Percentiles rank a stretch among this genome's conserved stretches.
These are phyloP conservation scores for Chromera velia DNA, from an alignment of 73 alveolate genomes.

Conservation along the genomic window DNA sequence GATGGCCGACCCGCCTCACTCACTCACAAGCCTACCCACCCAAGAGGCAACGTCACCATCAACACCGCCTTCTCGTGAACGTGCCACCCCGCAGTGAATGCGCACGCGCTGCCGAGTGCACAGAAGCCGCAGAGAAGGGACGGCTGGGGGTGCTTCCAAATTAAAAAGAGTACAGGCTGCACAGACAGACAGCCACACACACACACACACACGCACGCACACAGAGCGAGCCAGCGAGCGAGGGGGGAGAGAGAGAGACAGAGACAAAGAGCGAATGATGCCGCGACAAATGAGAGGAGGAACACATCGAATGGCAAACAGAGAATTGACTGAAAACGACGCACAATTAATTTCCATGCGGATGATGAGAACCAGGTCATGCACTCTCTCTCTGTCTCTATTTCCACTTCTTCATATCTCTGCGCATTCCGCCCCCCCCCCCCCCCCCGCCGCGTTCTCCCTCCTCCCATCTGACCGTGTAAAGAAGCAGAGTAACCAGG, in stretches of 20 bases:
- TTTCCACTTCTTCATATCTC: no score
- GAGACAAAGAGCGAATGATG: neutral
- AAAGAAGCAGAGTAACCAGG: no score
- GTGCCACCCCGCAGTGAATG: slow-evolving; percentile 79
- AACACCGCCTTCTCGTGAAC: slow-evolving; percentile 73
- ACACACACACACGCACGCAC: neutral
- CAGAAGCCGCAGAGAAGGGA: neutral
- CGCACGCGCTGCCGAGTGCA: slow-evolving; percentile 26
- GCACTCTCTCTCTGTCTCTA: no score
- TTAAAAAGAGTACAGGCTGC: neutral
- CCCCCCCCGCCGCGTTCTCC: no score
- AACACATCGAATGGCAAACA: slow-evolving; percentile 15
- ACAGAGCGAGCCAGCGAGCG: neutral
- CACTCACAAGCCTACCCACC: no score
- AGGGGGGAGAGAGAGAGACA: no score
- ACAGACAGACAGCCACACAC: neutral
- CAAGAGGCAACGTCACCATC: slow-evolving; percentile 26
- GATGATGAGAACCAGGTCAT: no score
- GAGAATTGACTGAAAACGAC: no score
- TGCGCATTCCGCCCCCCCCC: no score
- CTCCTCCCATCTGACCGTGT: no score
- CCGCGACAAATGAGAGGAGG: slow-evolving; percentile 13
- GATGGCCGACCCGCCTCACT: no score
- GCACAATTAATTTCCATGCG: no score
- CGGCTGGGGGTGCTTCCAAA: neutral